A percentile compares a stretch with the other conserved stretches of the same genome.
These are phyloP conservation scores for Urtica urens DNA, from an alignment of 306 rosid species.

Conservation along the genomic window DNA sequence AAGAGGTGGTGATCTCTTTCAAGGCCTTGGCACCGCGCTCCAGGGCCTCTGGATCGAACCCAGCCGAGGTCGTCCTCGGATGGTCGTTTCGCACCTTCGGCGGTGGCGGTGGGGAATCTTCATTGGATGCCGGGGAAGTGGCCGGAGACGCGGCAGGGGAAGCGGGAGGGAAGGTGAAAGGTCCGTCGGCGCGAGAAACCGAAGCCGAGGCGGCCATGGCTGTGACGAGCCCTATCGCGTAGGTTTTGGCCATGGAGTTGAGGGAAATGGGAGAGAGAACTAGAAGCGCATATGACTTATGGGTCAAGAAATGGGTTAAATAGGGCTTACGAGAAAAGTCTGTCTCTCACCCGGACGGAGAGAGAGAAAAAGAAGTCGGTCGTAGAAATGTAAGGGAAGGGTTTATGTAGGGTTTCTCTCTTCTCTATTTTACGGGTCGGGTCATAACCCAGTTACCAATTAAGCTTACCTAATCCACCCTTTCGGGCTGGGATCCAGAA, in stretches of 20 bases:
- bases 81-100: conserved; percentile 62
- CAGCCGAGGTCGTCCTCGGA: conserved; percentile 74
- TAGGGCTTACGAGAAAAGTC: neutral
- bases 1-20: conserved; percentile 32
- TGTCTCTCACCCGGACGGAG: neutral
- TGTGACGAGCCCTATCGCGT: conserved; percentile 38
- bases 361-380: neutral
- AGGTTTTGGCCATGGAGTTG: conserved; percentile 39
- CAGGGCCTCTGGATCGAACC: conserved; percentile 80
- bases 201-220: conserved; percentile 50
- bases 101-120: conserved; percentile 17
- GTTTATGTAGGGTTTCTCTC: conserved; percentile 43
- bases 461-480: too few species aligned
- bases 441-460: too few species aligned
- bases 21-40: conserved; percentile 66
- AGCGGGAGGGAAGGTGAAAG: conserved; percentile 33
- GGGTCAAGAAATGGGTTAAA: neutral
- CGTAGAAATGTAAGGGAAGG: conserved; percentile 2
- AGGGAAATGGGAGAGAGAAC: conserved; percentile 1
- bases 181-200: conserved; percentile 39
- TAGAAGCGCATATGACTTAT: neutral
- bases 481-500: too few species aligned
- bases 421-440: too few species aligned
- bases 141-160: conserved; percentile 21
- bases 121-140: conserved; percentile 1